Conservation (phyloP, 202 grass and related monocot genomes). For the Bolboschoenoplectus hybrid region DNA sequence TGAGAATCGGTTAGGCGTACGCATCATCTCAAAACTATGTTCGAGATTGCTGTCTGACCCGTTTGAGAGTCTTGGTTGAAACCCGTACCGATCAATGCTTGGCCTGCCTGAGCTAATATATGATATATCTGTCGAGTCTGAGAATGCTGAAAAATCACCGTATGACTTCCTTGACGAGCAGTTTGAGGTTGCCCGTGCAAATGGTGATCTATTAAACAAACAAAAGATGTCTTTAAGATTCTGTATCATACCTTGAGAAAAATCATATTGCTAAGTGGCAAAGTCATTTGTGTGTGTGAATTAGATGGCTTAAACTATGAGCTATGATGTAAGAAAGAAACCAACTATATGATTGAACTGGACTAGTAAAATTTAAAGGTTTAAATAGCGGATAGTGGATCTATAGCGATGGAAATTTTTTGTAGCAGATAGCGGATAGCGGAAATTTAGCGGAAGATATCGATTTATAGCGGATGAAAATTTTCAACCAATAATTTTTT, state of each 20-base stretch:
- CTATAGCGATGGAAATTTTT: no score
- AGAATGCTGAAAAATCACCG: conserved; percentile 49
- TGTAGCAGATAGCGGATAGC: no score
- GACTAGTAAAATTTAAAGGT: neutral
- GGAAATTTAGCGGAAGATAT: no score
- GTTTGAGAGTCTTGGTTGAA: conserved; percentile 52
- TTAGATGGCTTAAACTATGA: neutral
- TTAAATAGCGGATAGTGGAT: no score
- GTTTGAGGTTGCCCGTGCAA: conserved; percentile 46
- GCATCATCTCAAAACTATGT: conserved; percentile 69
- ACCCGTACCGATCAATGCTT: conserved; percentile 57
- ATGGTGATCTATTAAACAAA: conserved; percentile 63
- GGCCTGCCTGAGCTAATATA: conserved; percentile 57
- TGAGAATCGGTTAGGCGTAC: conserved; percentile 47
- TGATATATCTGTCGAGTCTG: conserved; percentile 74
- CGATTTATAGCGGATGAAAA: no score
- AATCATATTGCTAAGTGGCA: neutral
- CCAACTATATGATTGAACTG: neutral
- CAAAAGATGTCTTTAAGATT: neutral
- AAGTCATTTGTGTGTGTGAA: neutral
- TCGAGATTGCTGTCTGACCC: conserved; percentile 58
- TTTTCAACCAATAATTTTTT: no score
- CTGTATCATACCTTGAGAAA: neutral
- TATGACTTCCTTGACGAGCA: conserved; percentile 48
- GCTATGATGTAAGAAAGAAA: neutral